Conservation (phyloP, 83 land plant species). For the Isoetes engelmannii region DNA sequence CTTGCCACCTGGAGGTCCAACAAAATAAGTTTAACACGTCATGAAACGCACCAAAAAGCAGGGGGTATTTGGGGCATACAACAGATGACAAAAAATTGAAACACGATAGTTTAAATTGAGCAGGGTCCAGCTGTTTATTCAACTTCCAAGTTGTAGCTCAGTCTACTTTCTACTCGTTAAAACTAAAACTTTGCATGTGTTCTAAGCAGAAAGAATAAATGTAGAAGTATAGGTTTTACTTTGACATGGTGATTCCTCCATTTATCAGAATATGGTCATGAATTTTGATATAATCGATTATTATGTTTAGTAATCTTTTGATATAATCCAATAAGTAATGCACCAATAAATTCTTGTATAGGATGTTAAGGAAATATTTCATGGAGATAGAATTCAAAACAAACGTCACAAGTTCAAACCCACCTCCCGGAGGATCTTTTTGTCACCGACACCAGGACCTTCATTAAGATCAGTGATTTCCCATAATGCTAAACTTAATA, state of each 20-base stretch:
- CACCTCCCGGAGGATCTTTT: slow-evolving; percentile 92
- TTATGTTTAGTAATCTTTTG: not conserved
- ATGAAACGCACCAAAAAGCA: slow-evolving; percentile 3
- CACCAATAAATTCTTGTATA: not conserved
- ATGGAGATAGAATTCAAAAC: too few relatives aligned
- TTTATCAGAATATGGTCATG: too few relatives aligned
- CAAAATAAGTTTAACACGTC: not conserved
- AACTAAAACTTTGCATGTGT: too few relatives aligned
- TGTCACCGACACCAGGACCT: slow-evolving; percentile 81
- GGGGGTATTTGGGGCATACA: not conserved
- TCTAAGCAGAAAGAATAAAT: too few relatives aligned
- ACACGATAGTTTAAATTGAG: not conserved
- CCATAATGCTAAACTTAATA: slow-evolving; percentile 72
- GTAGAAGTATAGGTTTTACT: too few relatives aligned
- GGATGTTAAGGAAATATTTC: too few relatives aligned
- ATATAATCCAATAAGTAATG: not conserved
- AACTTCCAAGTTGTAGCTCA: too few relatives aligned
- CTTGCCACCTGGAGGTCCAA: slow-evolving; percentile 54
- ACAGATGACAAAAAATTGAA: not conserved
- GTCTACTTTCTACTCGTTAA: too few relatives aligned
- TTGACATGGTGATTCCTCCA: too few relatives aligned
- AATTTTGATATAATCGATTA: too few relatives aligned
- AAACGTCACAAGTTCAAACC: not conserved
- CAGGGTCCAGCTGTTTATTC: too few relatives aligned
- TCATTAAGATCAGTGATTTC: slow-evolving; percentile 71